phyloP scores from a whole-genome alignment of 192 early-diverging fungal species.

The Coemansia sp. region DNA sequence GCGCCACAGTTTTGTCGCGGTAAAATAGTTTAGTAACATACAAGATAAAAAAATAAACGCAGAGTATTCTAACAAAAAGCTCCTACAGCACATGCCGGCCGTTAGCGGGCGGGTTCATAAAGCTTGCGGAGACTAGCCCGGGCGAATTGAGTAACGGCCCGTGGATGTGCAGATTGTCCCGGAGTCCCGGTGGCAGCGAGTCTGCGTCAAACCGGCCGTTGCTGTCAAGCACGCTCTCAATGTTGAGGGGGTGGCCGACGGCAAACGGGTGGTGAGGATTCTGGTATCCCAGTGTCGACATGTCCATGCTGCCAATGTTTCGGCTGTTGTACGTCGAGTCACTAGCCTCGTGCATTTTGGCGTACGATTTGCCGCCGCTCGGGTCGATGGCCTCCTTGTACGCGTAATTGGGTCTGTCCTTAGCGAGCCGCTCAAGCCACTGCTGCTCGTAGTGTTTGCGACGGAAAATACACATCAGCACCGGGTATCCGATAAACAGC shows the following conservation, averaged over 20 bases:
- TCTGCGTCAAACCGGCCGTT: conserved; percentile 5
- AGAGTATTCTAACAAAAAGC: background rate
- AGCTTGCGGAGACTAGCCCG: conserved; percentile 9
- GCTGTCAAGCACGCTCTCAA: conserved; percentile 2
- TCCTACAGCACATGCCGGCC: conserved; percentile 14
- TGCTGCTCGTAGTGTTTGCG: conserved; percentile 20
- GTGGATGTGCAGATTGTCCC: conserved; percentile 33
- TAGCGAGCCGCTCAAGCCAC: conserved; percentile 32
- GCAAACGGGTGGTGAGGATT: conserved; percentile 5
- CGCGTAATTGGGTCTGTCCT: conserved; percentile 19
- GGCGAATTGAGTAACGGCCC: conserved; percentile 18
- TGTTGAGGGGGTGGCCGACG: background rate
- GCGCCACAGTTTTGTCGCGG: no score
- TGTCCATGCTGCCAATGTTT: conserved; percentile 1
- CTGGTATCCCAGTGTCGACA: background rate
- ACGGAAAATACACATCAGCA: conserved; percentile 26
- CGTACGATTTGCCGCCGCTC: background rate
- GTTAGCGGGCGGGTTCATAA: background rate
- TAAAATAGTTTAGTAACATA: background rate
- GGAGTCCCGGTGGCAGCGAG: conserved; percentile 13
- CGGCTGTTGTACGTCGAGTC: background rate
- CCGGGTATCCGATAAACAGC: conserved; percentile 28
- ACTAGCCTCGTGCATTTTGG: conserved; percentile 6
- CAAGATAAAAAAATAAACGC: background rate
- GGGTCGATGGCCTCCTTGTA: conserved; percentile 2